phyloP scores from a whole-genome alignment of 1,284 basidiomycete genomes.

The Flammula alnicola region DNA sequence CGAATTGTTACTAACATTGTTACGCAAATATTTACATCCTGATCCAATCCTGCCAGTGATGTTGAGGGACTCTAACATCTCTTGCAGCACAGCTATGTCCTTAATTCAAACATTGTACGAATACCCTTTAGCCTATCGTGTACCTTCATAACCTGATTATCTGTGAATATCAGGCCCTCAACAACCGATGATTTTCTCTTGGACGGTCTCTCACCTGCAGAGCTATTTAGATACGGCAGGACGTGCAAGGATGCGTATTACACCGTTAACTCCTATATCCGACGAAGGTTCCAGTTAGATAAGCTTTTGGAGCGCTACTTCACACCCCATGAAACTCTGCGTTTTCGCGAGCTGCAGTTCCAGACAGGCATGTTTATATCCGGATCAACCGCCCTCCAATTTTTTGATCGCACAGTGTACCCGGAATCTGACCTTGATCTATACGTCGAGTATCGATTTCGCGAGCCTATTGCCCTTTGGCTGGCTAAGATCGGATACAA shows the following conservation, averaged over 20 bases:
- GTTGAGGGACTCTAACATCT: too few species aligned
- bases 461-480: slow-evolving; percentile 32
- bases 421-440: slow-evolving; percentile 53
- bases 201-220: slow-evolving; percentile 19
- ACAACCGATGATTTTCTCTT: slow-evolving; percentile 23
- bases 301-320: slow-evolving; percentile 28
- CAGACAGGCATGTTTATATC: slow-evolving; percentile 49
- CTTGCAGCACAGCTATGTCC: too few species aligned
- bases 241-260: slow-evolving; percentile 19
- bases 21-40: too few species aligned
- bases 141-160: too few species aligned
- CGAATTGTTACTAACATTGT: too few species aligned
- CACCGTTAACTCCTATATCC: slow-evolving; percentile 22
- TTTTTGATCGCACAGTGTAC: slow-evolving; percentile 48
- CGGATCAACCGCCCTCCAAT: slow-evolving; percentile 54
- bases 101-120: too few species aligned
- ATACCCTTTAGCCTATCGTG: too few species aligned
- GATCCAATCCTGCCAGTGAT: too few species aligned
- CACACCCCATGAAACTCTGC: slow-evolving; percentile 13
- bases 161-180: slow-evolving; percentile 18
- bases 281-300: slow-evolving; percentile 24
- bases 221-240: slow-evolving; percentile 23
- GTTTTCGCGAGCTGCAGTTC: slow-evolving; percentile 49
- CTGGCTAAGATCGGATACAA: slow-evolving; percentile 36
- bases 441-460: slow-evolving; percentile 39